A percentile compares a stretch with the other conserved stretches of the same genome.
These are phyloP conservation scores for Apiotrichum gamsii DNA, from an alignment of 1,284 basidiomycete species.

Conservation along the genomic window DNA sequence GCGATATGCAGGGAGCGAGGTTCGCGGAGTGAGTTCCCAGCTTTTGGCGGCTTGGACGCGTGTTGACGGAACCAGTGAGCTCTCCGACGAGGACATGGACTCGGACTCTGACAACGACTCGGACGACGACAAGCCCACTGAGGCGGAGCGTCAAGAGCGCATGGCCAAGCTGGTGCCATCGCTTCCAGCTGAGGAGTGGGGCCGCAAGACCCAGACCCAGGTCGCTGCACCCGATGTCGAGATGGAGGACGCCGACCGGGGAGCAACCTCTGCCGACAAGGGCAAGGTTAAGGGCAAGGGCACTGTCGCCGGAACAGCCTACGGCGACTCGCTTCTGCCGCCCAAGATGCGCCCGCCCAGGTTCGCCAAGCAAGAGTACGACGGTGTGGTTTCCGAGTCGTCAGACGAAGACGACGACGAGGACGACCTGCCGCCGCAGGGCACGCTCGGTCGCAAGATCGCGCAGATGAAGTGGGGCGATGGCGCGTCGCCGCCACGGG, in stretches of 20 bases:
- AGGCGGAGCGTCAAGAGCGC: constrained; percentile 34
- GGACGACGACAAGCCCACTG: constrained; percentile 26
- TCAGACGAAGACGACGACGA: constrained; percentile 67
- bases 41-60: not conserved
- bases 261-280: not conserved
- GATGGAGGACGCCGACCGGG: no score
- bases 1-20: constrained; percentile 73
- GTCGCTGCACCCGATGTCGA: constrained; percentile 1
- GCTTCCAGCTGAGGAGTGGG: constrained; percentile 48
- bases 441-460: constrained; percentile 34
- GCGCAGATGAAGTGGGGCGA: constrained; percentile 36
- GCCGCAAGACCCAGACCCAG: constrained; percentile 22
- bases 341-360: constrained; percentile 60
- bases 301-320: constrained; percentile 7
- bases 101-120: constrained; percentile 27
- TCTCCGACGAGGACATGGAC: constrained; percentile 49
- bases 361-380: constrained; percentile 68
- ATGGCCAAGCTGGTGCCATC: constrained; percentile 45
- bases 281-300: not conserved
- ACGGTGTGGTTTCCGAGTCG: constrained; percentile 65
- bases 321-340: constrained; percentile 37
- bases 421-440: constrained; percentile 33
- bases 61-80: constrained; percentile 25
- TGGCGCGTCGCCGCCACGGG: not conserved
- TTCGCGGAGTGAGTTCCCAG: constrained; percentile 86